Evolutionary conservation across 495 filamentous ascomycete genomes (phyloP).

Genomic region (Aspergillus cristatus): DNA sequence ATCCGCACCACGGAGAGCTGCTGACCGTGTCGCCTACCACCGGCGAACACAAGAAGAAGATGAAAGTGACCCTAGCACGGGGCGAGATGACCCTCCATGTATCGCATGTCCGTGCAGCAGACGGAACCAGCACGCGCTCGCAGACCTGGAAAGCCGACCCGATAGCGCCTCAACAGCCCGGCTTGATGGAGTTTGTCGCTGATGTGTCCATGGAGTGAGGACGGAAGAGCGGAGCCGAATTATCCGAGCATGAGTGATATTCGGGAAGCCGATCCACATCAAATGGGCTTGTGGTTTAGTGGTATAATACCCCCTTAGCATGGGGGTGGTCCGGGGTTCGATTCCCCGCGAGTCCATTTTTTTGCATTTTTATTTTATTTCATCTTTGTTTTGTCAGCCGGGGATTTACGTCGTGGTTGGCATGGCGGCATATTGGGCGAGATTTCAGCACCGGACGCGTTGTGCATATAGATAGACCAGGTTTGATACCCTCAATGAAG

Average conservation of each 20-base stretch:
- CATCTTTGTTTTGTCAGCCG: not conserved
- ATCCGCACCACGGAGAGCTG: constrained; percentile 37
- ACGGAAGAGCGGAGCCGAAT: constrained; percentile 1
- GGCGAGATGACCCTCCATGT: constrained; percentile 21
- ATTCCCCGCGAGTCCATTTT: constrained; percentile 37
- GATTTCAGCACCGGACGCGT: not conserved
- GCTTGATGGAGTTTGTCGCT: constrained; percentile 27
- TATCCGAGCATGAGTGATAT: constrained; percentile 1
- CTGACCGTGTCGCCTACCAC: constrained; percentile 11
- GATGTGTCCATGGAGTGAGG: constrained; percentile 12
- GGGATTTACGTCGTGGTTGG: not conserved
- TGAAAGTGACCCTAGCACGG: constrained; percentile 27
- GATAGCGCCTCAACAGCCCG: constrained; percentile 2
- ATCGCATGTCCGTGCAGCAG: constrained; percentile 10
- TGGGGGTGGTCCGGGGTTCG: constrained; percentile 46
- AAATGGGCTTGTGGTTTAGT: constrained; percentile 22
- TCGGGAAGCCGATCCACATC: not conserved
- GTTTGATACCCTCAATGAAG: constrained; percentile 8
- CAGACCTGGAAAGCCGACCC: constrained; percentile 19
- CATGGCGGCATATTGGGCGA: not conserved
- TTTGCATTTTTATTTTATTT: too few species aligned
- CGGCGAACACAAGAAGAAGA: constrained; percentile 21
- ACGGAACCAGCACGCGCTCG: constrained; percentile 6
- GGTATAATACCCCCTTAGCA: constrained; percentile 31
- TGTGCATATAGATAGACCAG: constrained; percentile 1